Base-by-base conservation (phyloP, 345 rosid genomes). In the Noccaea caerulescens region DNA sequence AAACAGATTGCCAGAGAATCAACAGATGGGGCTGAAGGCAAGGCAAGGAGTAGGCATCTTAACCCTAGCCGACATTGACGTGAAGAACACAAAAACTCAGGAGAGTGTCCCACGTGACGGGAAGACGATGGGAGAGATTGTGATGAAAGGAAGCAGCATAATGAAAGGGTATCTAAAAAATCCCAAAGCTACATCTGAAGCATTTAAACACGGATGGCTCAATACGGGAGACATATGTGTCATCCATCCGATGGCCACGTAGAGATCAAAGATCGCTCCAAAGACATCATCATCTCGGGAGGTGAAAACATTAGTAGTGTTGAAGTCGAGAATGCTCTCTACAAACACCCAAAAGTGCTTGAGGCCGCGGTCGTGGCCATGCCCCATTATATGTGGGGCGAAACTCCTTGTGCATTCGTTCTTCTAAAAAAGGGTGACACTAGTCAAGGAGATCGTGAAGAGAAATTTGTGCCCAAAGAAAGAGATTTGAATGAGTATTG, bases 271-370 rank as follows among this genome's bases (percentile, higher is more conserved):
- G 97, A 88, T 63, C 83, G 95, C 0, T 84, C 80, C 4, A 81
- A 85, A 58, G 88, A 87, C 47, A 77, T 87, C 9, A 87, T 87
- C 32, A 85, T 87, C 23, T 85, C 89, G 0, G 89, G 91, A 5
- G 94, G 91, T 0, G 91, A 88, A 61, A 88, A 86, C 68, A 84
- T 88, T 6, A 86, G 88, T 73, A 83, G 86, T 27, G 72, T 85
- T 0, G 88, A 88, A 38, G 47, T 86, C 34, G 94, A 88, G 72
- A 65, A 43, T 4, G 72, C 81, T 27, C 76, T 88, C 9, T 88
- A 82, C 71, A 6, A 33, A 7, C 82, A 85, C 67, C 82, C 78
- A 0, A 59, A 69, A 46, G 83, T 88, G 5, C n/a, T 75, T 4
- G 91, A 88, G 50, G 84, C 79, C 0, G 86, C 89, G 0, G 91